Evolutionary conservation across 306 rosid species (phyloP), one percentile per base, ranked within the genome.

Genomic region (Hylodesmum podocarpum): DNA sequence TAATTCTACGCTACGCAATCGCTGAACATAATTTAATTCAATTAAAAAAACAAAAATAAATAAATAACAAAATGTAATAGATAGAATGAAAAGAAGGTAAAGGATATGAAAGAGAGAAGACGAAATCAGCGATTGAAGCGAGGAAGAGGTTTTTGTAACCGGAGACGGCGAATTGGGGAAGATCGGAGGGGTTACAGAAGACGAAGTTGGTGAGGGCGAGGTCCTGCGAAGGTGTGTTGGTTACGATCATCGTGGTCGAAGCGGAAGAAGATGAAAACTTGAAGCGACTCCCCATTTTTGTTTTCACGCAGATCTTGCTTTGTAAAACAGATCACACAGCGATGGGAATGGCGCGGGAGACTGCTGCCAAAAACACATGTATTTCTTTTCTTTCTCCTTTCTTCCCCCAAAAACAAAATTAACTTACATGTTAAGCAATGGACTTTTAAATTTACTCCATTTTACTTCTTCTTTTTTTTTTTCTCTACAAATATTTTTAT

Each of bases 91-190:
- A 50, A 40, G 7, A 49, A 29, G 5, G 22, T 10, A 21, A 85
- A 87, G 97, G 99, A 95, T 95, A 95, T 95, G 87, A 68, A 47
- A 95, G 82, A 49, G 97, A 73, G 78, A 90, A 93, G 49, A 91
- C 93, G 79, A 88, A 84, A 66, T 90, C 95, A 65, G 70, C 91
- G 55, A 95, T 6, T 16, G 78, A 59, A 33, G 96, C 97, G 29
- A 90, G 90, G 82, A 28, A 82, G 78, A 88, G 79, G 72, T 73
- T 68, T 50, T 51, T 51, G 64, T 74, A 75, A 68, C 83, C 88
- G 47, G 97, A 89, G 66, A 88, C 89, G 63, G 94, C 91, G 81
- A 89, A 95, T 34, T 40, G 77, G 40, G 72, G 86, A 18, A 95
- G 91, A 83, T 95, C 98, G 72, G 89, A 62, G 59, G 87, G 57